phyloP scores from a whole-genome alignment of 202 grass and related monocot species.

The Tripidium arundinaceum region DNA sequence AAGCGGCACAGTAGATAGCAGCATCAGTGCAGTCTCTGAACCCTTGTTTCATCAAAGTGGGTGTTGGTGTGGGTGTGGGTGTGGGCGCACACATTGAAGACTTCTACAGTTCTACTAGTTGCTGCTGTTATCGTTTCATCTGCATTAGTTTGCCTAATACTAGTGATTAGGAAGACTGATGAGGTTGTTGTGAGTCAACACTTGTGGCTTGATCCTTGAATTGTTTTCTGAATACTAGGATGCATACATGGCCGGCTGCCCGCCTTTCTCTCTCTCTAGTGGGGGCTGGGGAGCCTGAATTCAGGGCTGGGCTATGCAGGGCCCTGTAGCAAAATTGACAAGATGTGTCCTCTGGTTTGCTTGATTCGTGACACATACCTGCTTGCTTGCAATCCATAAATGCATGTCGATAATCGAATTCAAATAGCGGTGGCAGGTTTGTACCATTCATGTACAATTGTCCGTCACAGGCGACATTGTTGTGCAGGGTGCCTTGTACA shows the following conservation, averaged over 20 bases:
- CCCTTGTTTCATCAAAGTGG: constrained; percentile 29
- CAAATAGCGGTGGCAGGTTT: constrained; percentile 27
- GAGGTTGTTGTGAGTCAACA: constrained; percentile 28
- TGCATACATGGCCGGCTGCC: no score
- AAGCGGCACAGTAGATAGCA: constrained; percentile 41
- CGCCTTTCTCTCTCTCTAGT: no score
- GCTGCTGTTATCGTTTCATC: neutral
- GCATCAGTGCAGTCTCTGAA: constrained; percentile 24
- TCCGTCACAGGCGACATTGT: constrained; percentile 15
- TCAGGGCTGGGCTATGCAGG: constrained; percentile 43
- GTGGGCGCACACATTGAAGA: constrained; percentile 6
- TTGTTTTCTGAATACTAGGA: neutral
- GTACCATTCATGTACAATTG: constrained; percentile 30
- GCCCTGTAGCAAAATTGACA: constrained; percentile 38
- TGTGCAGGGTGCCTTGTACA: constrained; percentile 27
- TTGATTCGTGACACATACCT: constrained; percentile 38
- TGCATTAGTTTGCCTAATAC: constrained; percentile 31
- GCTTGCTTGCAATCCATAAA: constrained; percentile 42
- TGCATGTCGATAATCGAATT: constrained; percentile 24
- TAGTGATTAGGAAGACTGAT: neutral
- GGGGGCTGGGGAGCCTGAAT: constrained; percentile 46
- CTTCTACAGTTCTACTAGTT: constrained; percentile 12
- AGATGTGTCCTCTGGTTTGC: constrained; percentile 38
- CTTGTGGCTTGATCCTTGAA: constrained; percentile 30
- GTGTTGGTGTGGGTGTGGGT: neutral